Conservation (phyloP, 2,329 filamentous ascomycete species). For the Clarireedia paspali region DNA sequence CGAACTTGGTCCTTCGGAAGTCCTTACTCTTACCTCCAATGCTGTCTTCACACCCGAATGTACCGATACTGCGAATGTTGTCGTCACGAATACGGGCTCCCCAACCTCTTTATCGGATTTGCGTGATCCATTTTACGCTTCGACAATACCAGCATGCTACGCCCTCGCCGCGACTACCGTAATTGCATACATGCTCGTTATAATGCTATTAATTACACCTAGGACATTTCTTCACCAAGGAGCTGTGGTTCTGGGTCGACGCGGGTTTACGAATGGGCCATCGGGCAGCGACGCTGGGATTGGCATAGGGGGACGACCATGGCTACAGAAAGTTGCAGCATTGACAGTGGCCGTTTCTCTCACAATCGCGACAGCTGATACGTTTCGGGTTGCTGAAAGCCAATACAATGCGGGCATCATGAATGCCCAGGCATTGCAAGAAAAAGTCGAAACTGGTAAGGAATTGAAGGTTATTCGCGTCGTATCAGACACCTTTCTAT, state of each 20-base stretch:
- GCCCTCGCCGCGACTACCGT: slow-evolving; percentile 84
- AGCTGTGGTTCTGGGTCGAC: slow-evolving; percentile 69
- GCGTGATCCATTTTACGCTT: slow-evolving; percentile 85
- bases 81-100: slow-evolving; percentile 18
- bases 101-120: slow-evolving; percentile 41
- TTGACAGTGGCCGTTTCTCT: slow-evolving; percentile 74
- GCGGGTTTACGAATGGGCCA: slow-evolving; percentile 79
- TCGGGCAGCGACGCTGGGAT: slow-evolving; percentile 61
- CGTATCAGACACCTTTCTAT: slow-evolving; percentile 92
- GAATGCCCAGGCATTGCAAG: slow-evolving; percentile 69
- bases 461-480: slow-evolving; percentile 86
- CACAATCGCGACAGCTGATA: slow-evolving; percentile 88
- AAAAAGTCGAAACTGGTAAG: slow-evolving; percentile 71
- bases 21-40: slow-evolving; percentile 38
- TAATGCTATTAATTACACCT: slow-evolving; percentile 88
- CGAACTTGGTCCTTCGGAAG: slow-evolving; percentile 27
- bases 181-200: slow-evolving; percentile 79
- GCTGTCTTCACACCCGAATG: slow-evolving; percentile 43
- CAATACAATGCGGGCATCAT: slow-evolving; percentile 77
- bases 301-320: slow-evolving; percentile 83
- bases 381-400: slow-evolving; percentile 72
- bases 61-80: slow-evolving; percentile 31
- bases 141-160: slow-evolving; percentile 87
- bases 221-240: slow-evolving; percentile 86
- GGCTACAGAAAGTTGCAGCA: slow-evolving; percentile 80